Evolutionary conservation across 225 moss, liverwort and hornwort genomes (phyloP), one percentile per base, ranked within the genome.

Genomic region (Pleurozium schreberi): DNA sequence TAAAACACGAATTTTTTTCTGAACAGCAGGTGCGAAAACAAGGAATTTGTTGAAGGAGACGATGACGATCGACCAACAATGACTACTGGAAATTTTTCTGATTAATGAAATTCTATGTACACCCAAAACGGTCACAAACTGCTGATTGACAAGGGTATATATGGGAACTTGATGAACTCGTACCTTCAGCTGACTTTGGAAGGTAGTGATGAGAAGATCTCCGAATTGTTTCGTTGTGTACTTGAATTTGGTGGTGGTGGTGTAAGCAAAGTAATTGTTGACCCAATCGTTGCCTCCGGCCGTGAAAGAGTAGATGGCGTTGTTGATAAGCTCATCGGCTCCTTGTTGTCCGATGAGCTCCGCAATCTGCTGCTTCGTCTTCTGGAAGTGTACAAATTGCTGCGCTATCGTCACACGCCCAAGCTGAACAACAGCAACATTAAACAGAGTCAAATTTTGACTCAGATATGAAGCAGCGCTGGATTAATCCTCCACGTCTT

Each of bases 211-310:
- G 12, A 96, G 84, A 47, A 92, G 87, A 53, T 87, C 84, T 23
- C 57, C 73, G 66, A 86, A 96, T 43, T 94, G 80, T 14, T 87
- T 73, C 53, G 82, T 76, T 6, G 92, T 96, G 89, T 95, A 96
- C 55, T 42, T 30, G 1, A 36, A 17, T 34, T 86, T 90, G 28
- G 91, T 61, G 78, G 34, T 85, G 60, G 96, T 92, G 38, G 88
- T 84, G n/a, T 40, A 2, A 60, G 94, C 90, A 62, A 94, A n/a
- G 60, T 92, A 96, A 78, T 96, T 96, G 93, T 96, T 96, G 76
- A 94, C 90, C 43, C 83, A 96, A 67, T 96, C 96, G 75, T 96
- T 96, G 12, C 95, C 94, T 78, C 95, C 96, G 18, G 92, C 28
- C 12, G 93, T 92, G 85, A 94, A 88, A 11, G 91, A 88, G 88